Percentiles rank a stretch among this genome's conserved stretches.
Conservation (phyloP, 768 basidiomycete genomes). For the Floccularia luteovirens region DNA sequence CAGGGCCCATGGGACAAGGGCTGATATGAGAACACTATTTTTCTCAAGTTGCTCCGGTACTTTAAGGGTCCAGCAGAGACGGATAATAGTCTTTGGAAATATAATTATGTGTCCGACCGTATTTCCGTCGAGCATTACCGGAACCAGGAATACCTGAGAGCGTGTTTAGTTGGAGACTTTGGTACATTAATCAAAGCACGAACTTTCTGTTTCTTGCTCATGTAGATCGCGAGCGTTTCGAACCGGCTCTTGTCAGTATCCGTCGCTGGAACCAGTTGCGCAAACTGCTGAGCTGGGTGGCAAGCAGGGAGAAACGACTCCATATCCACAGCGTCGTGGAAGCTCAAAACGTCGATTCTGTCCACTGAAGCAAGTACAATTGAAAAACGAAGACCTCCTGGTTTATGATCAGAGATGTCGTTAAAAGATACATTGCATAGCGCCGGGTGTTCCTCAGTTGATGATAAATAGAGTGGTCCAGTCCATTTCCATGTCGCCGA, state of each 20-base stretch:
- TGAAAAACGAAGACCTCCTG: conserved; percentile 40
- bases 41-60: conserved; percentile 29
- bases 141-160: conserved; percentile 41
- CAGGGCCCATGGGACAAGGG: conserved; percentile 41
- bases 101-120: conserved; percentile 49
- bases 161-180: conserved; percentile 2
- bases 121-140: conserved; percentile 36
- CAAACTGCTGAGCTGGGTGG: conserved; percentile 43
- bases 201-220: conserved; percentile 43
- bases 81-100: conserved; percentile 30
- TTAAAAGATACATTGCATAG: conserved; percentile 40
- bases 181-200: conserved; percentile 9
- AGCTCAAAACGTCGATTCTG: conserved; percentile 33
- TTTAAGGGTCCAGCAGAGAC: conserved; percentile 28
- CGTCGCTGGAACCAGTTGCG: conserved; percentile 32
- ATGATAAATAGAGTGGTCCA: conserved; percentile 41
- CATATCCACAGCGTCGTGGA: conserved; percentile 44
- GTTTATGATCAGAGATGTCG: conserved; percentile 31
- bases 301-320: conserved; percentile 40
- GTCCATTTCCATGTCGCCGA: conserved; percentile 61
- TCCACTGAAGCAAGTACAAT: conserved; percentile 32
- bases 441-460: conserved; percentile 26
- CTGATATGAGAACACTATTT: conserved; percentile 26
- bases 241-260: conserved; percentile 31
- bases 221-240: conserved; percentile 31